Evolutionary conservation across 2,329 filamentous ascomycete genomes (phyloP).

Genomic region (Samsoniella hepiali): DNA sequence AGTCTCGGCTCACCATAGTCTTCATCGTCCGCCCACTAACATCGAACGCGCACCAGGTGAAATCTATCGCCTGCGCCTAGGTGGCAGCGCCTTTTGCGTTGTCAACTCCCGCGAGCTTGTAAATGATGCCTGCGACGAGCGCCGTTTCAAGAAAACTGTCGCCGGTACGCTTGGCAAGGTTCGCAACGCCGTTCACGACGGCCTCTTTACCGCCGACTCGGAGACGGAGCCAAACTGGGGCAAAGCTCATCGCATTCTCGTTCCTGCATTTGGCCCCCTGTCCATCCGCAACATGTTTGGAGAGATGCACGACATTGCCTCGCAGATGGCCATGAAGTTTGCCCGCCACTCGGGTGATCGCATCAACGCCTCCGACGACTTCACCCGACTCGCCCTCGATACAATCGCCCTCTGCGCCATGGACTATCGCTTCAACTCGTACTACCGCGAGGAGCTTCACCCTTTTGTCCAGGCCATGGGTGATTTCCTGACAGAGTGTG

Average conservation of each 20-base stretch:
- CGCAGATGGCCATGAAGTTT: conserved; percentile 66
- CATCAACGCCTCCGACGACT: conserved; percentile 63
- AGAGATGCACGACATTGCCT: conserved; percentile 66
- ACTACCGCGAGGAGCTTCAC: conserved; percentile 65
- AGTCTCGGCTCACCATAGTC: background rate
- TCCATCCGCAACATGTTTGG: conserved; percentile 66
- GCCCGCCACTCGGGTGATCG: conserved; percentile 56
- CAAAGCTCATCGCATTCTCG: conserved; percentile 61
- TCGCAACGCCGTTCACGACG: conserved; percentile 59
- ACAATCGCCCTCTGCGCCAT: conserved; percentile 70
- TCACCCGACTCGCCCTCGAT: conserved; percentile 70
- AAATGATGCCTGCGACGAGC: conserved; percentile 63
- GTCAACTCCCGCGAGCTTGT: conserved; percentile 53
- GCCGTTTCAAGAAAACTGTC: conserved; percentile 60
- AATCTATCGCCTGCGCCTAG: conserved; percentile 56
- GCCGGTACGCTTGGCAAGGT: conserved; percentile 45
- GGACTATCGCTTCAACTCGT: conserved; percentile 71
- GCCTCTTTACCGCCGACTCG: conserved; percentile 57
- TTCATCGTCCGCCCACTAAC: background rate
- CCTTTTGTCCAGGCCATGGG: conserved; percentile 68
- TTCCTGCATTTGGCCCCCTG: conserved; percentile 68
- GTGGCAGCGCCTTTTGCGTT: conserved; percentile 47
- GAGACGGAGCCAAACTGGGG: conserved; percentile 59
- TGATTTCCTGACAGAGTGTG: conserved; percentile 57
- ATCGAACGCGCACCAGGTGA: conserved; percentile 43